A percentile compares a stretch with the other conserved stretches of the same genome.
Evolutionary conservation across 2,329 filamentous ascomycete species (phyloP).

Genomic region (Mycosphaerelloides madeirae): DNA sequence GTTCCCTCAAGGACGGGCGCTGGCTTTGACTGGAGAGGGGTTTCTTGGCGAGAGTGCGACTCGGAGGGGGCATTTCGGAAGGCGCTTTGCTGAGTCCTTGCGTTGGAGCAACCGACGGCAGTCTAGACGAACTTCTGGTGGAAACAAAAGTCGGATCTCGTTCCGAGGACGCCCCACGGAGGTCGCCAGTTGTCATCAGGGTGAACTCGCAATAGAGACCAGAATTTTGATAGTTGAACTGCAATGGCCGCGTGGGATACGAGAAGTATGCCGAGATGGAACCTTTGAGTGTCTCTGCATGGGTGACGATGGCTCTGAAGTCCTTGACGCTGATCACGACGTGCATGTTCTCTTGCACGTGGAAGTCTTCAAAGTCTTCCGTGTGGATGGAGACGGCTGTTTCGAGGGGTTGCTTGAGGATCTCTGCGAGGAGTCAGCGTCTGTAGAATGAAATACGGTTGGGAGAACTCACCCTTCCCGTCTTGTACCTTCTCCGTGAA

Average conservation of each 20-base stretch:
- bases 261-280: conserved; percentile 66
- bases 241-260: conserved; percentile 64
- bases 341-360: conserved; percentile 69
- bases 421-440: conserved; percentile 46
- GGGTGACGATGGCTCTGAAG: conserved; percentile 72
- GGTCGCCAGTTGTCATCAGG: conserved; percentile 74
- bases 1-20: conserved; percentile 21
- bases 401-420: conserved; percentile 73
- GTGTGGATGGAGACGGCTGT: conserved; percentile 74
- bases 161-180: conserved; percentile 36
- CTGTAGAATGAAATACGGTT: background rate
- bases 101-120: conserved; percentile 20
- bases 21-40: conserved; percentile 28
- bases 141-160: conserved; percentile 36
- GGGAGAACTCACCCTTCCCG: conserved; percentile 49
- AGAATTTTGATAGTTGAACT: conserved; percentile 65
- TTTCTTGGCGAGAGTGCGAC: conserved; percentile 31
- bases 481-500: conserved; percentile 75
- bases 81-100: conserved; percentile 11
- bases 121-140: conserved; percentile 28
- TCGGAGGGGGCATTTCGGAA: conserved; percentile 41
- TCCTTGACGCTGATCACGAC: conserved; percentile 79
- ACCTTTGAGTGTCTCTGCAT: conserved; percentile 66
- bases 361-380: conserved; percentile 70
- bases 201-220: conserved; percentile 72